These are phyloP conservation scores for Aspergillus costaricaensis DNA, from an alignment of 2,329 filamentous ascomycete species.

Conservation along the genomic window DNA sequence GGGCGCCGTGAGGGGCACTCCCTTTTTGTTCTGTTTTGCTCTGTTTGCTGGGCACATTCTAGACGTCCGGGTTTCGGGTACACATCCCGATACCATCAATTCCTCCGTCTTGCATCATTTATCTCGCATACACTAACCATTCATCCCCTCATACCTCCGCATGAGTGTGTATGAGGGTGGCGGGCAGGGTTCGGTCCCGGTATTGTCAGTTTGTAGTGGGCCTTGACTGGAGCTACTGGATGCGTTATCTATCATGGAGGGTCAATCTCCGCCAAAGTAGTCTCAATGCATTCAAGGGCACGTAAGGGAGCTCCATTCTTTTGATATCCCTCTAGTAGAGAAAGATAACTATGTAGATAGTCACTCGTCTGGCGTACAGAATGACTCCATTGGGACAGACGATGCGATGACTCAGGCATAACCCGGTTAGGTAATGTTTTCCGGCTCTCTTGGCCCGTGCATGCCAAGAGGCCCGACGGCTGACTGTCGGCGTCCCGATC, in stretches of 20 bases:
- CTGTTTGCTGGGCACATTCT: neutral
- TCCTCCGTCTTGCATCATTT: neutral
- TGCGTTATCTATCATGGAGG: no score
- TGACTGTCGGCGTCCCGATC: neutral
- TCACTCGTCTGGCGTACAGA: neutral
- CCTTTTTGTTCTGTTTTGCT: no score
- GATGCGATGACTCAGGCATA: neutral
- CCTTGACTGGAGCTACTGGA: no score
- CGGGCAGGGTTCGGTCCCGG: no score
- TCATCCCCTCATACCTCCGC: neutral
- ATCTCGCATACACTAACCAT: neutral
- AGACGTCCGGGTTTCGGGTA: neutral
- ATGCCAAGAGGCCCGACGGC: constrained; percentile 11
- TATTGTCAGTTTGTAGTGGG: neutral
- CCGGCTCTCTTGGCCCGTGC: constrained; percentile 11
- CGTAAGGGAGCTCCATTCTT: neutral
- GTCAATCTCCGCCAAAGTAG: no score
- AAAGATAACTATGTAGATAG: neutral
- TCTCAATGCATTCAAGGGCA: no score
- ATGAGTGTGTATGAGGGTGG: neutral
- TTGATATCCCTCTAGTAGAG: neutral
- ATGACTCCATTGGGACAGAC: neutral
- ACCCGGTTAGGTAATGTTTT: constrained; percentile 23
- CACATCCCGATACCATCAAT: neutral
- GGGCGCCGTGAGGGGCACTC: neutral